These are phyloP conservation scores for Fusarium acutatum DNA, from an alignment of 2,329 filamentous ascomycete genomes.

Conservation along the genomic window DNA sequence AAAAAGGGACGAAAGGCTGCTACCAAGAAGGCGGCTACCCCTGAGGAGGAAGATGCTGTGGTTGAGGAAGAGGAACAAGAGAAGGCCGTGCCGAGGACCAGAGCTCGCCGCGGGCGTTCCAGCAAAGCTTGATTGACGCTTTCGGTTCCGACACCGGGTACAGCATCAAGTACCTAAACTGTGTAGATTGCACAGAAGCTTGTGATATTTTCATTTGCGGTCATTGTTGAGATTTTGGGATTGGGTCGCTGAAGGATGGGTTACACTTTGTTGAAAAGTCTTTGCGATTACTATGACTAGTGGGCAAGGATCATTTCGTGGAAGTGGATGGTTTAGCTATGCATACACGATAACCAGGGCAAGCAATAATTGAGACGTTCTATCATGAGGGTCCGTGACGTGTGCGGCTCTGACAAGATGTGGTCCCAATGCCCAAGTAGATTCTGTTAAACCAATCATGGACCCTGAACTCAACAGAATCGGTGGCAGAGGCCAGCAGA, in stretches of 20 bases:
- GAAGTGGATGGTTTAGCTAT: not conserved
- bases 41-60: constrained; percentile 24
- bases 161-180: not conserved
- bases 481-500: not conserved
- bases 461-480: not conserved
- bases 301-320: not conserved
- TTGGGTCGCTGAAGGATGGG: not conserved
- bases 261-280: constrained; percentile 13
- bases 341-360: not conserved
- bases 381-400: not conserved
- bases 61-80: constrained; percentile 29
- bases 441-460: not conserved
- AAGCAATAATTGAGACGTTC: not conserved
- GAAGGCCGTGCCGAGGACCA: constrained; percentile 47
- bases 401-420: not conserved
- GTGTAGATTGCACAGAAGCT: not conserved
- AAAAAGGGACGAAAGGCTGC: constrained; percentile 24
- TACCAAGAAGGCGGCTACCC: constrained; percentile 21
- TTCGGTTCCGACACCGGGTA: not conserved
- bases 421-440: not conserved
- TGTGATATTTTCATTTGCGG: not conserved
- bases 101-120: constrained; percentile 38
- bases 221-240: not conserved
- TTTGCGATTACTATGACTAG: not conserved
- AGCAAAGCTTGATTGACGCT: constrained; percentile 32